Base-by-base conservation (phyloP, 306 rosid genomes). In the Glycyrrhiza uralensis region DNA sequence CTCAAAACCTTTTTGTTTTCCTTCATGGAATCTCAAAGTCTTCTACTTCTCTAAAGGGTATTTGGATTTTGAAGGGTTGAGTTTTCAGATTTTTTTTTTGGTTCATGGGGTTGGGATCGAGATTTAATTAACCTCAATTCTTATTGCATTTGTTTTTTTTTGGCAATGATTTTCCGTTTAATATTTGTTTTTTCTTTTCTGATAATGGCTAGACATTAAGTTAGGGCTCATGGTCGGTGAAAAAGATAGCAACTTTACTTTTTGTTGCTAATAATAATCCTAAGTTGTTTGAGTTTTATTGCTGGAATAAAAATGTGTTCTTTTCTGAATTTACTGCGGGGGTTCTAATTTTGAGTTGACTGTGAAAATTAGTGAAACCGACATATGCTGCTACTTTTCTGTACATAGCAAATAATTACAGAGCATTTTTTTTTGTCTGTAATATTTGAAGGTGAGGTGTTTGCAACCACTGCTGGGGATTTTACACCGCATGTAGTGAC, bases 401-500 rank as follows among this genome's bases (percentile, higher is more conserved):
- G 17, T 18, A 30, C 30, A 7, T 14, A 35, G 46, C 46, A 36
- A n/a, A n/a, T n/a, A n/a, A n/a, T n/a, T n/a, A n/a, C n/a, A n/a
- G n/a, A 57, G 66, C n/a, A 81, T 70, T 49, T 60, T 49, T 60
- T 15, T 79, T 6, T 74, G 68, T 45, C 15, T 56, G 54, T 79
- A 71, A 80, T 83, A 7, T 73, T 57, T 81, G 87, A 66, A 88
- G 96, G 93, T 24, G 93, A 71, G 62, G 56, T 81, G 63, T 80
- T 87, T 81, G 85, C 87, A 19, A 81, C 28, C 76, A 76, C 90
- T 33, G 86, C 84, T 66, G 86, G 81, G 70, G 90, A 87, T 77
- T 93, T 93, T 38, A 81, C 83, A 55, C 87, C 98, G 3, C 96
- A 85, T 64, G 93, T 84, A 41, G 79, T 93, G 41, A 88, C 86